Percentiles rank a stretch among this genome's conserved stretches.
Conservation (phyloP, 129 eudicot genomes). For the Tagetes erecta region DNA sequence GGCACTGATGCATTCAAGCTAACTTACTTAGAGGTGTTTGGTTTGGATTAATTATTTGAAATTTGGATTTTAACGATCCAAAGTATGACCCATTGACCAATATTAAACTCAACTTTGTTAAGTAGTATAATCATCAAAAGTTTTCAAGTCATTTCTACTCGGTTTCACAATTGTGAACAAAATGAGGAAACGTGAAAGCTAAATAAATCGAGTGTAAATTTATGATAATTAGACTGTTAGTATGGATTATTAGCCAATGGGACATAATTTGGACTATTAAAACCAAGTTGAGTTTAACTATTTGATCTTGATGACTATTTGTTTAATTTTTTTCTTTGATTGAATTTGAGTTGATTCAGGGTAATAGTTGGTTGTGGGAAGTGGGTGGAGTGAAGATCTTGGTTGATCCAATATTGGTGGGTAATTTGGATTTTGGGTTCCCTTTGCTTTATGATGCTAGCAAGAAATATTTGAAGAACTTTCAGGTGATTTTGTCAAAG, state of each 20-base stretch:
- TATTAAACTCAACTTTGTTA: too few relatives aligned
- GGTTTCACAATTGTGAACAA: too few relatives aligned
- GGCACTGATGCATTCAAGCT: constrained; percentile 61
- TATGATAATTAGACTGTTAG: too few relatives aligned
- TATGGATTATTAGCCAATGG: too few relatives aligned
- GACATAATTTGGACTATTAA: too few relatives aligned
- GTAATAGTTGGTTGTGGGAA: constrained; percentile 97
- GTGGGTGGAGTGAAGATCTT: constrained; percentile 73
- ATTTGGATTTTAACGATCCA: too few relatives aligned
- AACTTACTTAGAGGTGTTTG: constrained; percentile 93
- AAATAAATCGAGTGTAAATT: too few relatives aligned
- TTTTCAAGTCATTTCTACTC: too few relatives aligned
- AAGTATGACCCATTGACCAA: too few relatives aligned
- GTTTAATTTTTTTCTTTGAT: neutral
- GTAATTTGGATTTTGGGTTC: constrained; percentile 91
- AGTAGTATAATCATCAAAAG: too few relatives aligned
- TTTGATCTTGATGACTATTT: constrained; percentile 19
- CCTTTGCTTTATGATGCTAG: constrained; percentile 94
- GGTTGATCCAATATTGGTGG: constrained; percentile 95
- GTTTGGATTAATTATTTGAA: neutral
- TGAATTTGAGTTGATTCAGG: constrained; percentile 46
- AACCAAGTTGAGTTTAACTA: too few relatives aligned
- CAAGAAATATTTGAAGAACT: constrained; percentile 77
- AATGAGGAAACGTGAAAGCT: too few relatives aligned
- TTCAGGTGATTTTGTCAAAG: constrained; percentile 45